phyloP scores from a whole-genome alignment of 495 filamentous ascomycete genomes.

The Penicillium ucsense region DNA sequence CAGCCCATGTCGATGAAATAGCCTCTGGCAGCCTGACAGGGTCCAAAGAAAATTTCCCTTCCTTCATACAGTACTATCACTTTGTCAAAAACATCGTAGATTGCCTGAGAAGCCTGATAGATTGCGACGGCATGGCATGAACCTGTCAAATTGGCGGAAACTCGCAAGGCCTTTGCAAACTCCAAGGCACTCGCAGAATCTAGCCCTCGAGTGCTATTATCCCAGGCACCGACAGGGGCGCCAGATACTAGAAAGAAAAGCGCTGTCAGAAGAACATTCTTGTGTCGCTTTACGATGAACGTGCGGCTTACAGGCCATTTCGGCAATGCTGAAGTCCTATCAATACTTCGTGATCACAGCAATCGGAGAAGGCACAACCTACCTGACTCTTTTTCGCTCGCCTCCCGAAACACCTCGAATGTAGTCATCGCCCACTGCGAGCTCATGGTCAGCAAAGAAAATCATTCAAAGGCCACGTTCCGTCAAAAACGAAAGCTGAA shows the following conservation, averaged over 20 bases:
- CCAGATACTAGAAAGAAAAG: slow-evolving; percentile 44
- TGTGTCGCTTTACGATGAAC: too few relatives aligned
- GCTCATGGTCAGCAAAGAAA: slow-evolving; percentile 29
- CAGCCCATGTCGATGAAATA: slow-evolving; percentile 57
- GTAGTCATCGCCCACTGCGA: slow-evolving; percentile 33
- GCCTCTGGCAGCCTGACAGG: slow-evolving; percentile 42
- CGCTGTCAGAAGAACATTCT: background rate
- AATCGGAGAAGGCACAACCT: background rate
- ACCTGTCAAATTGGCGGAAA: slow-evolving; percentile 64
- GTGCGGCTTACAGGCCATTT: slow-evolving; percentile 43
- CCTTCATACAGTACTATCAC: slow-evolving; percentile 54
- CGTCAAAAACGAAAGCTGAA: background rate
- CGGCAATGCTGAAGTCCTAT: slow-evolving; percentile 33
- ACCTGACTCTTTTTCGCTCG: slow-evolving; percentile 59
- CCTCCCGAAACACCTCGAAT: slow-evolving; percentile 70
- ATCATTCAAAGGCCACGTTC: slow-evolving; percentile 25
- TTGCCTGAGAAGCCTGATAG: slow-evolving; percentile 79
- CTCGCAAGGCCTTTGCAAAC: slow-evolving; percentile 55
- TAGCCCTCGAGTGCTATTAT: slow-evolving; percentile 76
- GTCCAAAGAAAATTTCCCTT: slow-evolving; percentile 59
- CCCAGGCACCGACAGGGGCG: slow-evolving; percentile 67
- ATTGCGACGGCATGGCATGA: slow-evolving; percentile 71
- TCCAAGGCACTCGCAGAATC: slow-evolving; percentile 79
- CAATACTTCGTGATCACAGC: background rate
- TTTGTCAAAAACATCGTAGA: slow-evolving; percentile 62